Evolutionary conservation across 208 protist genomes (phyloP).

Genomic region (Crithidia brevicula): DNA sequence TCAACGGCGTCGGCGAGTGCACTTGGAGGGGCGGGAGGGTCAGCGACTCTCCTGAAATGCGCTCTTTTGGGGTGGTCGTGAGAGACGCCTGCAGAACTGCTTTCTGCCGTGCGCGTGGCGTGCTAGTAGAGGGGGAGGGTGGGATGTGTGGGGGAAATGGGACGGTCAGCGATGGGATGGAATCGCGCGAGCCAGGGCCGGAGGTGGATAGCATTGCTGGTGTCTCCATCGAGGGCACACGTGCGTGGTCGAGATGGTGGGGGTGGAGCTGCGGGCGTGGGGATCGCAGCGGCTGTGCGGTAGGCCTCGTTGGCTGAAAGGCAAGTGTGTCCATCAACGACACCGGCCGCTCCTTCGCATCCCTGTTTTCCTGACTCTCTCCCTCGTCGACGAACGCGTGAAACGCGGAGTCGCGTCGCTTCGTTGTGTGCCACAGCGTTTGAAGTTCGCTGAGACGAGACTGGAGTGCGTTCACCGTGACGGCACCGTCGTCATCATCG

Average conservation of each 20-base stretch:
- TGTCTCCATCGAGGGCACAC: neutral
- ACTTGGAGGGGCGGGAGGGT: constrained; percentile 5
- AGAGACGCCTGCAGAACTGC: neutral
- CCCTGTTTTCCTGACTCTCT: neutral
- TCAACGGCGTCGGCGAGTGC: constrained; percentile 4
- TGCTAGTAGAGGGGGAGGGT: constrained; percentile 1
- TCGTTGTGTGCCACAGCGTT: constrained; percentile 16
- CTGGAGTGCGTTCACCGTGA: constrained; percentile 6
- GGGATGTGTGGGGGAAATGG: constrained; percentile 1
- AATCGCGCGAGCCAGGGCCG: neutral
- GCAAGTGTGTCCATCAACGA: too few relatives aligned
- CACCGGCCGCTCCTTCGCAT: neutral
- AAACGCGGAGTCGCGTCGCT: neutral
- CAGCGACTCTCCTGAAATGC: constrained; percentile 2
- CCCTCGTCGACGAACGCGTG: neutral
- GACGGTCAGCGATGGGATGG: neutral
- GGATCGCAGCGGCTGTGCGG: neutral
- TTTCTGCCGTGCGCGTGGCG: constrained; percentile 3
- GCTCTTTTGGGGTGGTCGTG: neutral
- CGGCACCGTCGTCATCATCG: neutral
- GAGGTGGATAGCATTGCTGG: neutral
- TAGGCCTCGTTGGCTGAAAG: constrained; percentile 7
- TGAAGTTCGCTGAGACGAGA: constrained; percentile 8
- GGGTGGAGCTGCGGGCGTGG: neutral
- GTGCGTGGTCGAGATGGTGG: too few relatives aligned